Conservation (phyloP, 176 grass and related monocot species). For the Raddia guianensis region DNA sequence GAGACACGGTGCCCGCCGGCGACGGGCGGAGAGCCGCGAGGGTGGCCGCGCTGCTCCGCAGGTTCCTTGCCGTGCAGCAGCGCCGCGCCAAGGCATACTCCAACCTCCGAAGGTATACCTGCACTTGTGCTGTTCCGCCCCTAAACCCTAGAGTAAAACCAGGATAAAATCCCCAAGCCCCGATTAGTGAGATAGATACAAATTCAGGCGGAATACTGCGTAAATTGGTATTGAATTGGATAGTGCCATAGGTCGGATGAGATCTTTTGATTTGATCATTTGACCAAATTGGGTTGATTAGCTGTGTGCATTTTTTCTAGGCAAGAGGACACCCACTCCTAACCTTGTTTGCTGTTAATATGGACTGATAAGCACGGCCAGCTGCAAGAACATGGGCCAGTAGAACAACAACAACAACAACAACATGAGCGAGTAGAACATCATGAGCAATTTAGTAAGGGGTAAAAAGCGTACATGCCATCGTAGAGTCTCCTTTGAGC, state of each 20-base stretch:
- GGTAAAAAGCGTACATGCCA: no score
- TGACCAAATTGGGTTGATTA: neutral
- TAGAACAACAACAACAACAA: neutral
- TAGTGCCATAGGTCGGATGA: neutral
- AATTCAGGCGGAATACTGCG: neutral
- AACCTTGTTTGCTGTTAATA: neutral
- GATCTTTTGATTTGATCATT: neutral
- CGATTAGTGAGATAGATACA: neutral
- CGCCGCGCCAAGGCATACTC: constrained; percentile 91
- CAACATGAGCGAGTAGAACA: neutral
- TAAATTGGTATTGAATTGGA: neutral
- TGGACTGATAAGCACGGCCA: neutral
- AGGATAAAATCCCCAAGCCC: neutral
- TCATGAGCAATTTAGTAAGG: neutral
- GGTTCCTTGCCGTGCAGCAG: constrained; percentile 81
- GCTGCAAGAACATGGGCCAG: neutral
- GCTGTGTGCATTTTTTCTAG: neutral
- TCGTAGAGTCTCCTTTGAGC: no score
- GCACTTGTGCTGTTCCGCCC: neutral
- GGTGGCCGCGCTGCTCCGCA: constrained; percentile 62
- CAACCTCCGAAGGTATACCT: constrained; percentile 69
- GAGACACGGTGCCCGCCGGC: constrained; percentile 10
- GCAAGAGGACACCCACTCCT: neutral
- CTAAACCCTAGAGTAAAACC: constrained; percentile 23
- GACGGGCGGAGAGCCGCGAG: constrained; percentile 19